Percentiles rank a stretch among this genome's conserved stretches.
Evolutionary conservation across 1,284 basidiomycete genomes (phyloP).

Genomic region (Irpex sp.): DNA sequence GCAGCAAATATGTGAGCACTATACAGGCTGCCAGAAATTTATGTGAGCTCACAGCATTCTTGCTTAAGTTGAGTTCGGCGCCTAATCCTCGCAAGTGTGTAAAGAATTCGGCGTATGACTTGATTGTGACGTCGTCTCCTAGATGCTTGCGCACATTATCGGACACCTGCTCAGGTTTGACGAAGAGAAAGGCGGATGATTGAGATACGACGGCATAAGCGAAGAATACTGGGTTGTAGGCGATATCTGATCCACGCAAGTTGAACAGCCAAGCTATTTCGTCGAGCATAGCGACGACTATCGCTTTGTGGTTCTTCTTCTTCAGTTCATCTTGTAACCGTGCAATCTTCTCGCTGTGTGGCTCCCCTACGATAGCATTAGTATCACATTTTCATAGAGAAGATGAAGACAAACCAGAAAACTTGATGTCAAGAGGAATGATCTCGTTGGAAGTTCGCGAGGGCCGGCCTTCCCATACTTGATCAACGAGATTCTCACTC

Average conservation of each 20-base stretch:
- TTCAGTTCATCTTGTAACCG: conserved; percentile 58
- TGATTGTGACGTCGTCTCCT: conserved; percentile 55
- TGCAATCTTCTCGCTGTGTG: conserved; percentile 62
- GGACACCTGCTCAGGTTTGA: conserved; percentile 62
- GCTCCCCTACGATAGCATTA: conserved; percentile 44
- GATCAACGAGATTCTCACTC: conserved; percentile 74
- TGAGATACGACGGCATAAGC: conserved; percentile 80
- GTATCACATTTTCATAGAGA: not conserved
- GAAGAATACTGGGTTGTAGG: conserved; percentile 97
- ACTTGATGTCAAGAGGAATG: conserved; percentile 67
- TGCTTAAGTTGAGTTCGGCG: conserved; percentile 37
- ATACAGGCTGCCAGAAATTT: not conserved
- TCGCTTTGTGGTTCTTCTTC: conserved; percentile 60
- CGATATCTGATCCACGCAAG: conserved; percentile 88
- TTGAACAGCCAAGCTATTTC: conserved; percentile 96
- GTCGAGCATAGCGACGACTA: conserved; percentile 80
- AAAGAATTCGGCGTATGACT: conserved; percentile 70
- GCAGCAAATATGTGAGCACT: not conserved
- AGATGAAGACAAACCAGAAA: conserved; percentile 38
- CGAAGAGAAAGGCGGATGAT: conserved; percentile 67
- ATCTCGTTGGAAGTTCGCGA: conserved; percentile 65
- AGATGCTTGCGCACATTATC: conserved; percentile 56
- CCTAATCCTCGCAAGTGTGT: conserved; percentile 50
- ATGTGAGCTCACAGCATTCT: conserved; percentile 34
- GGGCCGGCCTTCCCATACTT: conserved; percentile 77